Percentiles rank a stretch among this genome's conserved stretches.
Conservation (phyloP, 1,139 yeast genomes). For the Geotrichum aggregatum region DNA sequence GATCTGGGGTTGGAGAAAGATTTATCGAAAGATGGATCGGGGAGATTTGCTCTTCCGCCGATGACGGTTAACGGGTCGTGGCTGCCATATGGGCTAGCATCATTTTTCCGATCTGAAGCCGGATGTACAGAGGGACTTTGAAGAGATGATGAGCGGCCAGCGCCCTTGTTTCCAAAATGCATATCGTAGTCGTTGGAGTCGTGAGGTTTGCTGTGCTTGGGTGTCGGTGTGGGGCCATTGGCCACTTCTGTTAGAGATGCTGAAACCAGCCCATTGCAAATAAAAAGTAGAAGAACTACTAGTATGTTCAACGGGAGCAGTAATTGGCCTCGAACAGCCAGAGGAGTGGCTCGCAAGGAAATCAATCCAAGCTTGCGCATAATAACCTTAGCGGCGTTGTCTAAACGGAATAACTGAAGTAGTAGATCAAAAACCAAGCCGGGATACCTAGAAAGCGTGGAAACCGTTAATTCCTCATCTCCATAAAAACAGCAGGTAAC, state of each 20-base stretch:
- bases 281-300: neutral
- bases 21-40: conserved; percentile 9
- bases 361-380: conserved; percentile 2
- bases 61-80: neutral
- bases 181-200: neutral
- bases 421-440: too few relatives aligned
- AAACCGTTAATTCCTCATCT: too few relatives aligned
- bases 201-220: neutral
- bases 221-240: neutral
- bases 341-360: neutral
- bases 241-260: neutral
- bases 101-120: neutral
- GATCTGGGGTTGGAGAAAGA: conserved; percentile 23
- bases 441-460: too few relatives aligned
- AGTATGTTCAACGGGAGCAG: neutral
- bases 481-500: too few relatives aligned
- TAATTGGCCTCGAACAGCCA: neutral
- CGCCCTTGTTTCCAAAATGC: conserved; percentile 11
- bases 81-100: neutral
- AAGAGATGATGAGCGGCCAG: conserved; percentile 14
- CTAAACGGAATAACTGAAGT: neutral
- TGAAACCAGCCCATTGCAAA: neutral
- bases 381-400: neutral
- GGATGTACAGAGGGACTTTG: neutral
- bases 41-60: neutral